A percentile compares a stretch with the other conserved stretches of the same genome.
phyloP scores from a whole-genome alignment of 345 rosid genomes.

The Acer yangbiense region DNA sequence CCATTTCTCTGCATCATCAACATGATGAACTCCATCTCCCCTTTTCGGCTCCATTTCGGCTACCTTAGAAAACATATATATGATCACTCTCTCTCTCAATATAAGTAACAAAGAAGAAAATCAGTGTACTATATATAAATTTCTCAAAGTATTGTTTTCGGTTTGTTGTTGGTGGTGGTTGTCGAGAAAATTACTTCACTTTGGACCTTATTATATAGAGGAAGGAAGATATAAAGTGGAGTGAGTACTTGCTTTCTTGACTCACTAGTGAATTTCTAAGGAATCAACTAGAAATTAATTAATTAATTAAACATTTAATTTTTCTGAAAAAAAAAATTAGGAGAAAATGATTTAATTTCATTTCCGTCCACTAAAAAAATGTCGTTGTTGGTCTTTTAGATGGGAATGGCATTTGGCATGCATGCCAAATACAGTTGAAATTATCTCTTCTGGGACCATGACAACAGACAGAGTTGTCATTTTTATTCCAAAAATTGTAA shows the following conservation, averaged over 20 bases:
- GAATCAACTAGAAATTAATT: background rate
- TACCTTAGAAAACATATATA: background rate
- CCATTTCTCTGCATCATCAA: conserved; percentile 41
- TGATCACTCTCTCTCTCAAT: background rate
- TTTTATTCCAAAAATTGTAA: too few species aligned
- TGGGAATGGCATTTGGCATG: conserved; percentile 30
- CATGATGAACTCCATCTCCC: background rate
- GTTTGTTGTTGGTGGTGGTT: background rate
- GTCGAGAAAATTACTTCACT: background rate
- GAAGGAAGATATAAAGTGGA: background rate
- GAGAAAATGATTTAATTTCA: too few species aligned
- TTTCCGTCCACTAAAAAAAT: conserved; percentile 4
- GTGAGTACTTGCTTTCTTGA: background rate
- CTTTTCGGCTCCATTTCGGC: conserved; percentile 17
- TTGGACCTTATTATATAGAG: conserved; percentile 37
- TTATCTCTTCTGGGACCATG: background rate
- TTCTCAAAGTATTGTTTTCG: background rate
- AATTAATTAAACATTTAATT: background rate
- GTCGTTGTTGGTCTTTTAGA: conserved; percentile 7
- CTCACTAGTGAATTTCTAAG: background rate
- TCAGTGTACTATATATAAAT: too few species aligned
- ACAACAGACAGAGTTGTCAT: background rate
- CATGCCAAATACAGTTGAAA: background rate
- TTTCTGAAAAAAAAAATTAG: background rate
- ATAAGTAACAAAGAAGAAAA: too few species aligned